These are phyloP conservation scores for Blastosporella zonata DNA, from an alignment of 1,284 basidiomycete genomes.

Conservation along the genomic window DNA sequence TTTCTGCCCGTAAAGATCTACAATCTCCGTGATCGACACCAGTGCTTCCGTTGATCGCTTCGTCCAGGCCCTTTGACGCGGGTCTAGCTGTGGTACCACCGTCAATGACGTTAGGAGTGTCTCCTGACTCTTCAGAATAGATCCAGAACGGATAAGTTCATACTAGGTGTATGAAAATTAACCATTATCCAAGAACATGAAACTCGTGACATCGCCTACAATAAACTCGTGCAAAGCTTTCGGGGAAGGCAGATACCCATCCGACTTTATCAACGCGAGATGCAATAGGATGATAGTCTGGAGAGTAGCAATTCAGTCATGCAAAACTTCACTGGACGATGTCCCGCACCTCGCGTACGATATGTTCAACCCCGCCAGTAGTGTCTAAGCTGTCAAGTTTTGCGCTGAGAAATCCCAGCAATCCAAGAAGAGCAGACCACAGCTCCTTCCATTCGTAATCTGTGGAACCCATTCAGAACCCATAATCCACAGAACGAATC, in stretches of 20 bases:
- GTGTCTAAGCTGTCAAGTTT: slow-evolving; percentile 49
- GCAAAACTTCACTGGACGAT: neutral
- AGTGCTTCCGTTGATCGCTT: slow-evolving; percentile 37
- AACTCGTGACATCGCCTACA: slow-evolving; percentile 36
- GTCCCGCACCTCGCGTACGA: slow-evolving; percentile 48
- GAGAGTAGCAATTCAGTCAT: neutral
- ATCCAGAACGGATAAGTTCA: slow-evolving; percentile 55
- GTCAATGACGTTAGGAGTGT: slow-evolving; percentile 40
- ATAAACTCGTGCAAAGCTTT: slow-evolving; percentile 54
- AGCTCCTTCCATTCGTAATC: slow-evolving; percentile 65
- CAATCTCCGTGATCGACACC: slow-evolving; percentile 39
- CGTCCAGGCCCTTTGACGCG: slow-evolving; percentile 20
- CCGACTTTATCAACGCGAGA: slow-evolving; percentile 45
- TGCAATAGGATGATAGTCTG: slow-evolving; percentile 52
- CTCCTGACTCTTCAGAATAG: slow-evolving; percentile 45
- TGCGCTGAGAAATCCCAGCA: slow-evolving; percentile 52
- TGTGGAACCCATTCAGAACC: slow-evolving; percentile 24
- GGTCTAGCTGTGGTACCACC: slow-evolving; percentile 22
- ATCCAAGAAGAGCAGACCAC: slow-evolving; percentile 52
- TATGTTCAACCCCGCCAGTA: slow-evolving; percentile 46
- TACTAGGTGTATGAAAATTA: slow-evolving; percentile 40
- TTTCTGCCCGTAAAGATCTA: slow-evolving; percentile 51
- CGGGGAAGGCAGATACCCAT: slow-evolving; percentile 49
- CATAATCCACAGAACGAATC: neutral
- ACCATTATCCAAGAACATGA: neutral